Base-by-base conservation (phyloP, 768 basidiomycete genomes). In the Piloderma croceum region DNA sequence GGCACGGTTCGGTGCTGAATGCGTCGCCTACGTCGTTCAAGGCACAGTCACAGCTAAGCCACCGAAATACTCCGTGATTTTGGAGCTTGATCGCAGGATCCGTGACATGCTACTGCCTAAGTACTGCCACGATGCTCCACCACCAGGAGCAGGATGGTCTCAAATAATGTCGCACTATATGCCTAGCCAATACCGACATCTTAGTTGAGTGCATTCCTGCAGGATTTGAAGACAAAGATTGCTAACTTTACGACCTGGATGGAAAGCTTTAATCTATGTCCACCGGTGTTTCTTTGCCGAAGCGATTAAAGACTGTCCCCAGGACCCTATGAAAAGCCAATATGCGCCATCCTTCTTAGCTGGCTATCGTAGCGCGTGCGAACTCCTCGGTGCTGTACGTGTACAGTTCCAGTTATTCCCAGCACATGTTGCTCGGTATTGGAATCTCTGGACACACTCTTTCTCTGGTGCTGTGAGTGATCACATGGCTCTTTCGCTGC, bases 261-360 rank as follows among this genome's bases (percentile, higher is more conserved):
- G 18, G 2, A 20, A 42, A 85, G 83, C 79, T n/a, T 65, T 85
- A 23, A 61, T 85, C 7, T 83, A 83, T 53, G 73, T 85, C 36
- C 83, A 85, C 54, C 79, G 84, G 12, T 78, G 80, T 49, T 86
- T 82, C 66, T 84, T 87, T 48, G 79, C 83, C 3, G 79, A 83
- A 52, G 84, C 83, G 3, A 69, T 87, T 24, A 68, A 71, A 18
- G 81, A 74, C 37, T 73, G 74, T 43, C 76, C 85, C 4, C 58
- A 61, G 5, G 77, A 86, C 57, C 85, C 85, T 18, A 74, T 87
- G 58, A 76, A 73, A 56, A 81, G 77, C 48, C 74, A 67, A 41
- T 83, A 77, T 48, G 79, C 77, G 6, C 74, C 77, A 3, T 80
- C 79, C 3, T 81, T 83, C 58, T 61, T 83, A 29, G 79, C 81